Base-by-base conservation (phyloP, 768 basidiomycete species). In the Lentinula boryana region DNA sequence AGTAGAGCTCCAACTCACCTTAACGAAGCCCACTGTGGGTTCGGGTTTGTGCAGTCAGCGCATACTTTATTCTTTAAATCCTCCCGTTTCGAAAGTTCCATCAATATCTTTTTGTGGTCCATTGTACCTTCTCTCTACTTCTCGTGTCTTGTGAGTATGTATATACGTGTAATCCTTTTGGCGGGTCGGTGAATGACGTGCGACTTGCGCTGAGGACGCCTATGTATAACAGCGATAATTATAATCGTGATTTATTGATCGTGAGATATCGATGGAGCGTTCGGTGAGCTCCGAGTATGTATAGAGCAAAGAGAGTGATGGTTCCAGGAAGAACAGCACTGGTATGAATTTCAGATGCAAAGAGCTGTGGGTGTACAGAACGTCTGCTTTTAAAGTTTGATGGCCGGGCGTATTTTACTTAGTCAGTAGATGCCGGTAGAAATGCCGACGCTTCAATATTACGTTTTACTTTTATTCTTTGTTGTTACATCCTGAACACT, bases 1-100 rank as follows among this genome's bases (percentile, higher is more conserved):
- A 27, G 27, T 27, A 27, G 27, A 52, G 49, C 4, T 40, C 61
- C 36, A 52, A 63, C 74, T 62, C 65, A 89, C 89, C 89, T 84
- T 64, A 92, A 72, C 27, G 86, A 87, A n/a, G 93, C 92, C 95
- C 95, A 98, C 70, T 96, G 95, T 0, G 95, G 95, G 68, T 93
- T 91, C n/a, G 91, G 94, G 63, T 89, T 93, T 9, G 76, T 72
- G 68, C 94, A 97, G 70, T 96, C 94, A 13, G 82, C 80, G 70
- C 94, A 97, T 46, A 76, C 65, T 74, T 85, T 88, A 77, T 97
- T 95, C 35, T 78, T 78, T 63, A 90, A 78, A 61, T 85, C 87
- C 48, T 87, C 85, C 51, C 84, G 82, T 63, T 83, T 87, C 69
- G 85, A 80, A 68, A 96, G 86, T 35, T 88, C 87, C 65, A 84